phyloP scores from a whole-genome alignment of 306 rosid species.

The Carpinus fangiana region DNA sequence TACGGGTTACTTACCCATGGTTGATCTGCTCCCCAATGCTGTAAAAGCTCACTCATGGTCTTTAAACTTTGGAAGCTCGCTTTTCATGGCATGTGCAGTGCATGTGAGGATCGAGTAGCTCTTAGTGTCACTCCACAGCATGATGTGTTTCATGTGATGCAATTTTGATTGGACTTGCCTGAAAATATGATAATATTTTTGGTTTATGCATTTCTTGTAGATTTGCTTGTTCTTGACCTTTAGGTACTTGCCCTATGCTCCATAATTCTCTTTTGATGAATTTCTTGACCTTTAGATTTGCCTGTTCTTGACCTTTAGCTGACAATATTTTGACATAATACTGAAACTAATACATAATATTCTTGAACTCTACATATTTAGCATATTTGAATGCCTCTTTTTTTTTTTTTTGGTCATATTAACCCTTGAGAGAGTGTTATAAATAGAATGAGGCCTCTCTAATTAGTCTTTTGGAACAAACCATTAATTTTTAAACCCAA shows the following conservation, averaged over 20 bases:
- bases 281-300: background rate
- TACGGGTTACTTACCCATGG: background rate
- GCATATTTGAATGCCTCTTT: no score
- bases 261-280: no score
- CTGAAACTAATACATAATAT: no score
- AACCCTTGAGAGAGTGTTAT: no score
- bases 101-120: background rate
- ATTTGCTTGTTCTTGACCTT: background rate
- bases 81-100: background rate
- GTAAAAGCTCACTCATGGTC: constrained; percentile 1
- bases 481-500: no score
- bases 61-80: background rate
- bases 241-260: no score
- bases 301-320: background rate
- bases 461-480: no score
- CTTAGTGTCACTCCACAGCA: background rate
- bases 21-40: constrained; percentile 2
- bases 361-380: no score
- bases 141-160: background rate
- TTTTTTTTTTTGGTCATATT: no score
- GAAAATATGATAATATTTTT: background rate
- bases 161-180: constrained; percentile 1
- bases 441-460: no score
- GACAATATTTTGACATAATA: background rate
- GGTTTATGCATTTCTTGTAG: background rate